Base-by-base conservation (phyloP, 768 basidiomycete genomes). In the Agaricus blazei region DNA sequence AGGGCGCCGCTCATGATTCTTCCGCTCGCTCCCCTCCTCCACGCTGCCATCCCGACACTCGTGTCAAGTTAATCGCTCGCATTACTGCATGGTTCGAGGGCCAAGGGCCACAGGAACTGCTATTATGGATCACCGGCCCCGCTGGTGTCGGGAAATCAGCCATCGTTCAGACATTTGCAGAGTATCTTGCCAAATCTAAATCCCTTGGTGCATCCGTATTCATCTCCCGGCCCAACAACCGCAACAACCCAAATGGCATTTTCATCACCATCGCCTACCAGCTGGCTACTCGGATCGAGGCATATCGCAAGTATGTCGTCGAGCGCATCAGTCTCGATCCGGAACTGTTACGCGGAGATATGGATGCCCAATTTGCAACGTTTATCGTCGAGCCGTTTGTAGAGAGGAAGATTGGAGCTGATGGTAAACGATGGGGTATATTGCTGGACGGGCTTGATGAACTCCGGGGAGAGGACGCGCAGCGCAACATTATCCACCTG, bases 81-180 rank as follows among this genome's bases (percentile, higher is more conserved):
- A 46, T 54, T n/a, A 36, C 12, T 5, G 27, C 12, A 4, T 47
- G 44, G 45, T 36, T 15, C 5, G 19, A 53, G 2, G 36, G 38
- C 34, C 23, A 3, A 15, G 11, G 9, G 5, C 28, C 24, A 9
- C 9, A 3, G 11, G 26, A 36, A 26, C 9, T 14, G 11, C 27
- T 49, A 3, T 34, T 54, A 2, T 58, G 58, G 58, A 26, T 54
- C 3, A 50, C 23, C 27, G 58, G 58, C 6, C 53, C 54, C 7
- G 53, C 58, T 5, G 58, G 58, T 1, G 49, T 50, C 2, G 58
- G 58, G 5, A 58, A 58, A 26, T 54, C 48, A 1, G 47, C 52
- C 2, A 14, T 58, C 2, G 29, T 53, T 4, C 31, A 54, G 26
- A 59, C 49, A 9, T 27, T 58, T 19, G 53, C 52, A 0, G 43